Base-by-base conservation (phyloP, 139 green algal genomes). In the Chlorella sp. region DNA sequence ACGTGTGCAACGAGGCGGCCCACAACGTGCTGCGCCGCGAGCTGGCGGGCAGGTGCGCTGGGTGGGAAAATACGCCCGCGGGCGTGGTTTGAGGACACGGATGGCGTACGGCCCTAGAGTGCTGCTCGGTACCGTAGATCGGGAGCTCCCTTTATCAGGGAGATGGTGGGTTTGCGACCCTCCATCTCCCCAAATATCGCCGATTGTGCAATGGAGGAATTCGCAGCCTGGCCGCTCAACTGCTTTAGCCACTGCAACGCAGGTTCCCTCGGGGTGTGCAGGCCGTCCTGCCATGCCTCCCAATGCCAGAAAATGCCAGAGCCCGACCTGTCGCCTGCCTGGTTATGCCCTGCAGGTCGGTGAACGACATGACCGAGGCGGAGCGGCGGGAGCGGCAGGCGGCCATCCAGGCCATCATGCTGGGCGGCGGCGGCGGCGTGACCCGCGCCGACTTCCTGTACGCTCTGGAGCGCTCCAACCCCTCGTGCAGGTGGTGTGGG, bases 21-120 rank as follows among this genome's bases (percentile, higher is more conserved):
- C 94, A 98, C 92, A 97, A 96, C 86, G 94, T 95, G 81, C 96
- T 98, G 92, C 90, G 96, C 26, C 91, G 94, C 56, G 90, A 91
- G 32, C 96, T 96, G 22, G 87, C 92, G 17, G 96, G 96, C 73
- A 95, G 94, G 85, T 93, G 30, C 87, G 91, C 32, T 90, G 97
- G 83, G 95, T 97, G 56, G 87, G 79, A 86, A 46, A 58, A 32
- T 38, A 14, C 26, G 56, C 13, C 46, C 36, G 16, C 30, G 14
- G 56, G 11, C 72, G n/a, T n/a, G n/a, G n/a, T n/a, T n/a, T n/a
- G n/a, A n/a, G n/a, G n/a, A n/a, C n/a, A n/a, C n/a, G n/a, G n/a
- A n/a, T n/a, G n/a, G n/a, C n/a, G n/a, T n/a, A n/a, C n/a, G n/a
- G n/a, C n/a, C n/a, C n/a, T n/a, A n/a, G n/a, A n/a, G n/a, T n/a